Percentiles rank a stretch among this genome's conserved stretches.
These are phyloP conservation scores for Bolboschoenoplectus hybrid DNA, from an alignment of 202 grass and related monocot genomes.

Conservation along the genomic window DNA sequence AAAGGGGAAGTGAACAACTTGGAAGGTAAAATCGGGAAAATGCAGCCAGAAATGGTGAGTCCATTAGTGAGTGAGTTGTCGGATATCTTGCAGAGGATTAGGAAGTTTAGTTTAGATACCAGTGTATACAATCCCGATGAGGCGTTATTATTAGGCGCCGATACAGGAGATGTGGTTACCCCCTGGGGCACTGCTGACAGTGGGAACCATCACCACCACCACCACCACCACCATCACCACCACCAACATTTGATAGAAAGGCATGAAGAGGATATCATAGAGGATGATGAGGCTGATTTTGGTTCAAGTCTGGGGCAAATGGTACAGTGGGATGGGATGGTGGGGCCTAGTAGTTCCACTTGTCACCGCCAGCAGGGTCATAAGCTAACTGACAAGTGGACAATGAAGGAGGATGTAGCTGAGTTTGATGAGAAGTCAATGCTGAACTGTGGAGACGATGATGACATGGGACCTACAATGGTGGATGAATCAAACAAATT, in stretches of 20 bases:
- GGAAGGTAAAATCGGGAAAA: slow-evolving; percentile 77
- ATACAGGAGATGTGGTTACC: slow-evolving; percentile 49
- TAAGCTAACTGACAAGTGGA: slow-evolving; percentile 84
- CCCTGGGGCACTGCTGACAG: slow-evolving; percentile 54
- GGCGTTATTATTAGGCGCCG: slow-evolving; percentile 55
- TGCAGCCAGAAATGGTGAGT: slow-evolving; percentile 61
- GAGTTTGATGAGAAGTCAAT: slow-evolving; percentile 93
- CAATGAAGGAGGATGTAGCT: slow-evolving; percentile 78
- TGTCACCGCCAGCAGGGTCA: slow-evolving; percentile 74
- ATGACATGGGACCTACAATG: slow-evolving; percentile 42
- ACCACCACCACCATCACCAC: slow-evolving; percentile 44
- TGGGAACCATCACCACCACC: slow-evolving; percentile 36
- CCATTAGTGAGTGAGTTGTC: slow-evolving; percentile 66
- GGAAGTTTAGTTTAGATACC: slow-evolving; percentile 61
- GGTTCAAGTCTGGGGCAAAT: slow-evolving; percentile 80
- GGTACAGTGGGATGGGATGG: slow-evolving; percentile 86
- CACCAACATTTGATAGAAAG: slow-evolving; percentile 57
- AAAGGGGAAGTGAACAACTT: slow-evolving; percentile 58
- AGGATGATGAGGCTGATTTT: slow-evolving; percentile 88
- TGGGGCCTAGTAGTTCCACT: slow-evolving; percentile 66
- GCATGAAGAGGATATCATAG: slow-evolving; percentile 90
- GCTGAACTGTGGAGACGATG: slow-evolving; percentile 80
- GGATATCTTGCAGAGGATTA: slow-evolving; percentile 78
- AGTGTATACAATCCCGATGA: slow-evolving; percentile 63
- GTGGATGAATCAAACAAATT: slow-evolving; percentile 71